phyloP scores from a whole-genome alignment of 2,329 filamentous ascomycete species.

The Nigrospora sphaerica region DNA sequence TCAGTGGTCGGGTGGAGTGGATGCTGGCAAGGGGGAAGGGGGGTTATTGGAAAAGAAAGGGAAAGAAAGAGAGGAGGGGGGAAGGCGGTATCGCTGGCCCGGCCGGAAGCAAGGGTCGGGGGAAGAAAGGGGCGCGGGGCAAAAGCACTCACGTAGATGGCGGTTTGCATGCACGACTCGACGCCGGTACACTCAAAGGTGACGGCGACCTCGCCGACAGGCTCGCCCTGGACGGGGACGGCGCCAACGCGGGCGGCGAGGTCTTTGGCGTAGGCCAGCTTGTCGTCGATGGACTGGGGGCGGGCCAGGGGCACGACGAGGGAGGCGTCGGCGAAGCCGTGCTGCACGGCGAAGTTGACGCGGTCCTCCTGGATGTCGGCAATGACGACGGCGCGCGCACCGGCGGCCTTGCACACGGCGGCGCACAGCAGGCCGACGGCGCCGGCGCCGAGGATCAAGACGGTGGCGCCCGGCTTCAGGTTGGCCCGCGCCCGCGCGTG shows the following conservation, averaged over 20 bases:
- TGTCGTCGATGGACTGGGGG: constrained; percentile 43
- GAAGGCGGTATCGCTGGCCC: too few species aligned
- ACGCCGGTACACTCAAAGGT: constrained; percentile 78
- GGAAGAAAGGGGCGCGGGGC: background rate
- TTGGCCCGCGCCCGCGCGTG: constrained; percentile 44
- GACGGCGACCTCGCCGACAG: constrained; percentile 56
- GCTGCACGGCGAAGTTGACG: constrained; percentile 47
- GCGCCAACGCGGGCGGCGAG: constrained; percentile 37
- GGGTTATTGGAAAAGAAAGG: too few species aligned
- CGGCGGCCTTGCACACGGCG: constrained; percentile 45
- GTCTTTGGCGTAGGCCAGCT: constrained; percentile 42
- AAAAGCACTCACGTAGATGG: constrained; percentile 52
- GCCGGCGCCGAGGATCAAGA: constrained; percentile 54
- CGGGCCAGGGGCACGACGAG: constrained; percentile 42
- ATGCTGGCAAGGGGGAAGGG: too few species aligned
- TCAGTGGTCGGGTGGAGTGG: background rate
- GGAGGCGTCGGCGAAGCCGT: constrained; percentile 48
- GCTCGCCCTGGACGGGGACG: constrained; percentile 18
- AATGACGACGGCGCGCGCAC: constrained; percentile 38
- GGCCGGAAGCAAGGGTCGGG: too few species aligned
- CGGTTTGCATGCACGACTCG: constrained; percentile 66
- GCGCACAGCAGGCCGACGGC: constrained; percentile 54
- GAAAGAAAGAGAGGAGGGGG: background rate
- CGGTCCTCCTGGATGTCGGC: constrained; percentile 51
- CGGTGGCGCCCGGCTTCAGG: constrained; percentile 29